Evolutionary conservation across 768 basidiomycete genomes (phyloP).

Genomic region (Boletus coccyginus): DNA sequence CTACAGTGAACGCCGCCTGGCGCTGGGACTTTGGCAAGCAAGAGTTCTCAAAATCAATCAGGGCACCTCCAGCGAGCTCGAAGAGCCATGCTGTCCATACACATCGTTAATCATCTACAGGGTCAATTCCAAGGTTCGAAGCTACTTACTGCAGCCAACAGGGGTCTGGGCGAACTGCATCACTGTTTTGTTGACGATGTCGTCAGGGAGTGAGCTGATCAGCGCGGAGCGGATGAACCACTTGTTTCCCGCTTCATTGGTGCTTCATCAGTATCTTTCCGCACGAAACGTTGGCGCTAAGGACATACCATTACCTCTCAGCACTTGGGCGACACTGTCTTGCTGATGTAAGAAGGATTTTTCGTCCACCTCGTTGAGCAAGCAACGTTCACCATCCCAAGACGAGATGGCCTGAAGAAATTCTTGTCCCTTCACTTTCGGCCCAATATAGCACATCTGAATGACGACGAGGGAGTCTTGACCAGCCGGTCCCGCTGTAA

Average conservation of each 20-base stretch:
- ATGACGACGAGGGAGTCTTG: conserved; percentile 86
- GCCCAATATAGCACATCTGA: conserved; percentile 88
- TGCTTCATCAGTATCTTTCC: not conserved
- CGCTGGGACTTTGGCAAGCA: conserved; percentile 79
- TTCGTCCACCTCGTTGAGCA: conserved; percentile 89
- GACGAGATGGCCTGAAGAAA: conserved; percentile 82
- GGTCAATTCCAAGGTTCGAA: not conserved
- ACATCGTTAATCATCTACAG: not conserved
- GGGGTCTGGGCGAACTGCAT: conserved; percentile 78
- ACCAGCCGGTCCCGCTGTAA: conserved; percentile 85
- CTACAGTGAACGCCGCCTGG: conserved; percentile 79
- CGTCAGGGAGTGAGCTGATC: conserved; percentile 81
- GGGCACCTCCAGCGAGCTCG: conserved; percentile 82
- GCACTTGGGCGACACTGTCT: conserved; percentile 86
- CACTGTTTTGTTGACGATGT: conserved; percentile 82
- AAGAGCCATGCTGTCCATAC: conserved; percentile 76
- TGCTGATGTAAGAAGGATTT: conserved; percentile 89
- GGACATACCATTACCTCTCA: conserved; percentile 73
- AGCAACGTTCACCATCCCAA: conserved; percentile 85
- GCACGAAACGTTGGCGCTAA: not conserved
- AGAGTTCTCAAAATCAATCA: conserved; percentile 66
- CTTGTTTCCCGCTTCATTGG: conserved; percentile 62
- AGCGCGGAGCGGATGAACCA: conserved; percentile 91
- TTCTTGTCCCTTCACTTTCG: conserved; percentile 66
- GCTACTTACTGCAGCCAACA: conserved; percentile 81